Conservation (phyloP, 139 green algal genomes). For the Chlamydomonas asymmetrica region DNA sequence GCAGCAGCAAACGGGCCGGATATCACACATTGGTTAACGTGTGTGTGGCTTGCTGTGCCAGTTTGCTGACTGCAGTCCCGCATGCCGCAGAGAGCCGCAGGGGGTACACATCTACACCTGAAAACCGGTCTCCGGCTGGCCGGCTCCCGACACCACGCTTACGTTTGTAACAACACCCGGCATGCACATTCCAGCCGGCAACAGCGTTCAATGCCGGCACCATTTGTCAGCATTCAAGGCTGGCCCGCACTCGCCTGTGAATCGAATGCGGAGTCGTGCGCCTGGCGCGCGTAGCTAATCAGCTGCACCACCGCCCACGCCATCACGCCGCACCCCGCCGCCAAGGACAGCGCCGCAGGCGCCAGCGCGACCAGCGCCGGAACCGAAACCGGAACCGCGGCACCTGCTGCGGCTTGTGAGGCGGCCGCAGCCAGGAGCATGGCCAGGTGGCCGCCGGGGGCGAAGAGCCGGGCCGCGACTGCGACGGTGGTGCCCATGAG, state of each 20-base stretch:
- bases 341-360: neutral
- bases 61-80: too few relatives aligned
- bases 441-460: neutral
- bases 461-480: constrained; percentile 2
- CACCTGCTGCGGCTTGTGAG: neutral
- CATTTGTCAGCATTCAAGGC: too few relatives aligned
- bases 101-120: too few relatives aligned
- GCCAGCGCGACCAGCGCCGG: neutral
- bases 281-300: neutral
- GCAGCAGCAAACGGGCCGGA: constrained; percentile 5
- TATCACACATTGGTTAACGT: too few relatives aligned
- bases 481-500: neutral
- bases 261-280: neutral
- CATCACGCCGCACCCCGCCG: neutral
- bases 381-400: neutral
- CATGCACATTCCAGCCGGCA: neutral
- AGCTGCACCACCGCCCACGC: constrained; percentile 14
- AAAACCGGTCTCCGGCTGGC: too few relatives aligned
- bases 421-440: neutral
- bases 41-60: too few relatives aligned
- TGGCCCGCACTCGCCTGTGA: too few relatives aligned
- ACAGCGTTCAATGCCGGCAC: too few relatives aligned
- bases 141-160: too few relatives aligned
- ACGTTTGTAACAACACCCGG: neutral
- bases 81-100: too few relatives aligned